These are phyloP conservation scores for Euphorbia tirucalli DNA, from an alignment of 345 rosid genomes.

Conservation along the genomic window DNA sequence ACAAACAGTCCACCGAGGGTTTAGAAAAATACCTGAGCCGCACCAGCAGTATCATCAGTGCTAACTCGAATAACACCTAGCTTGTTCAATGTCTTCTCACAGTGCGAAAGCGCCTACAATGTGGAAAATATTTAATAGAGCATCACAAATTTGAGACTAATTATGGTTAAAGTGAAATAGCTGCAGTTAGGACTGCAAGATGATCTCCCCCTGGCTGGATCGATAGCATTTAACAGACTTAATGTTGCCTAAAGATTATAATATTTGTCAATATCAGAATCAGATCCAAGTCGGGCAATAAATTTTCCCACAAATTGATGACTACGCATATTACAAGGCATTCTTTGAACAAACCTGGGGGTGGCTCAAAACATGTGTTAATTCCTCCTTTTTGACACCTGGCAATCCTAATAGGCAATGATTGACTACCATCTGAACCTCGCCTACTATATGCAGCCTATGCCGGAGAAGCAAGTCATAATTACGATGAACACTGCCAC, in stretches of 20 bases:
- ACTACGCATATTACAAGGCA: neutral
- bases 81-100: slow-evolving; percentile 58
- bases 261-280: neutral
- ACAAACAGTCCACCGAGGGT: slow-evolving; percentile 12
- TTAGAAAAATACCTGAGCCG: slow-evolving; percentile 64
- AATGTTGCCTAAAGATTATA: neutral
- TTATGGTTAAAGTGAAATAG: neutral
- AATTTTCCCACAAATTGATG: neutral
- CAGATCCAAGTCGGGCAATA: neutral
- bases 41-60: slow-evolving; percentile 77
- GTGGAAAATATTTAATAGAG: slow-evolving; percentile 1
- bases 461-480: slow-evolving; percentile 94
- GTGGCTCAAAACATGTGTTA: slow-evolving; percentile 80
- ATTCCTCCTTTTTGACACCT: slow-evolving; percentile 61
- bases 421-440: slow-evolving; percentile 70
- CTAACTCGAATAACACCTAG: slow-evolving; percentile 57
- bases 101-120: slow-evolving; percentile 76
- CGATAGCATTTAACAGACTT: neutral
- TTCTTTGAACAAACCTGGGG: slow-evolving; percentile 58
- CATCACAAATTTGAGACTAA: slow-evolving; percentile 3
- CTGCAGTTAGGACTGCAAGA: neutral
- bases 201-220: neutral
- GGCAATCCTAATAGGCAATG: slow-evolving; percentile 87
- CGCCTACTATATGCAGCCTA: slow-evolving; percentile 91
- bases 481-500: slow-evolving; percentile 92